Percentiles rank a stretch among this genome's conserved stretches.
phyloP scores from a whole-genome alignment of 352 stramenopile species.

The Pythium coloratum region DNA sequence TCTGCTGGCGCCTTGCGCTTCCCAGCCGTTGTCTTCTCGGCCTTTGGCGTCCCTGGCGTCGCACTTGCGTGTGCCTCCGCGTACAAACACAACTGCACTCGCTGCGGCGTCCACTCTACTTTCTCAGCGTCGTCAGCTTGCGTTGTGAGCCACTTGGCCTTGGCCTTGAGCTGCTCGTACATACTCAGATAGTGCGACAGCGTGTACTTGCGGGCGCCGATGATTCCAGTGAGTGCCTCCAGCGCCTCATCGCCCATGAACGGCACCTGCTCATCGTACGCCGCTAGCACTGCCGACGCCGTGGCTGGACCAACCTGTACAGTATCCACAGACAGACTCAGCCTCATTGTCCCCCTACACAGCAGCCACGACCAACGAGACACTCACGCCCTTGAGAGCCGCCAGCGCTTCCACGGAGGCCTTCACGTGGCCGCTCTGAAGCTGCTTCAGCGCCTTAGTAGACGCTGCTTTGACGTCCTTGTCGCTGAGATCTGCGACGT shows the following conservation, averaged over 20 bases:
- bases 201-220: slow-evolving; percentile 79
- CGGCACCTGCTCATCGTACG: slow-evolving; percentile 61
- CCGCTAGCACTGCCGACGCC: slow-evolving; percentile 67
- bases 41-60: neutral
- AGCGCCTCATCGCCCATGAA: slow-evolving; percentile 85
- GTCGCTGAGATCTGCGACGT: slow-evolving; percentile 42
- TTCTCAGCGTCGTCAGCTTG: slow-evolving; percentile 26
- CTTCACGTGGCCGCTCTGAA: slow-evolving; percentile 38
- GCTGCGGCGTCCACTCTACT: slow-evolving; percentile 60
- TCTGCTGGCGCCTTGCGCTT: slow-evolving; percentile 17
- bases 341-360: neutral
- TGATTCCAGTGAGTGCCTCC: slow-evolving; percentile 63
- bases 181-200: slow-evolving; percentile 72
- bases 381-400: slow-evolving; percentile 65
- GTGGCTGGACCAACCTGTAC: slow-evolving; percentile 73
- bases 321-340: neutral
- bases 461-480: slow-evolving; percentile 54
- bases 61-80: slow-evolving; percentile 28
- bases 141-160: slow-evolving; percentile 57
- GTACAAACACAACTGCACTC: slow-evolving; percentile 75
- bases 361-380: neutral
- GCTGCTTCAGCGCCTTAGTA: slow-evolving; percentile 40
- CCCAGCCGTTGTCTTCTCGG: slow-evolving; percentile 6
- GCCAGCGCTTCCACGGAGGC: slow-evolving; percentile 51
- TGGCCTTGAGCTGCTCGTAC: slow-evolving; percentile 45